Evolutionary conservation across 768 basidiomycete genomes (phyloP).

Genomic region (Boletus huronensis): DNA sequence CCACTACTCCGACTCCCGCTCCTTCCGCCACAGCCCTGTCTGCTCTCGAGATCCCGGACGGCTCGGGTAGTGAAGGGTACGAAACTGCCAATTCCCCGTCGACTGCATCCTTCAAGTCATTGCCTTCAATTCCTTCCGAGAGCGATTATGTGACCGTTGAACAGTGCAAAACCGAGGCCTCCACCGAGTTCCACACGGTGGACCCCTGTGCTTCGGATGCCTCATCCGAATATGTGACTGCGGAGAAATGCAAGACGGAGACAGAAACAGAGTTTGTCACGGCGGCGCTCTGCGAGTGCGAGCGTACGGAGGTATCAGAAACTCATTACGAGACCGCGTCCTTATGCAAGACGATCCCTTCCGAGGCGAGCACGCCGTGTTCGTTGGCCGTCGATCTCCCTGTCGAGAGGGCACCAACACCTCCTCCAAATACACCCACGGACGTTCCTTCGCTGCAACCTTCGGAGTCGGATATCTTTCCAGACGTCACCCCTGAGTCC

Average conservation of each 20-base stretch:
- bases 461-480: conserved; percentile 22
- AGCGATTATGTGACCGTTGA: conserved; percentile 44
- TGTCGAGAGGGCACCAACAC: conserved; percentile 17
- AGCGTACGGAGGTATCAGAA: conserved; percentile 35
- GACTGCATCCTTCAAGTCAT: conserved; percentile 49
- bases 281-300: conserved; percentile 41
- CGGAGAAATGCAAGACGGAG: conserved; percentile 43
- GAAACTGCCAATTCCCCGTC: conserved; percentile 43
- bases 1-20: conserved; percentile 29
- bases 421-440: conserved; percentile 29
- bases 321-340: conserved; percentile 52
- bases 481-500: conserved; percentile 20
- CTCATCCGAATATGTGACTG: conserved; percentile 50
- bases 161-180: conserved; percentile 39
- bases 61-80: conserved; percentile 51
- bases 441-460: conserved; percentile 26
- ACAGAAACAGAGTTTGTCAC: conserved; percentile 44
- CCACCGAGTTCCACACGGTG: conserved; percentile 49
- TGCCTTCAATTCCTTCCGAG: conserved; percentile 59
- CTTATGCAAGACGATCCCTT: conserved; percentile 35
- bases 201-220: conserved; percentile 40
- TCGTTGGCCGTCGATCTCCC: conserved; percentile 37
- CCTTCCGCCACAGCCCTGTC: conserved; percentile 31
- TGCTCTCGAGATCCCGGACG: conserved; percentile 29
- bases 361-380: conserved; percentile 32